phyloP scores from a whole-genome alignment of 176 grass and related monocot species.

The Oryza australiensis region DNA sequence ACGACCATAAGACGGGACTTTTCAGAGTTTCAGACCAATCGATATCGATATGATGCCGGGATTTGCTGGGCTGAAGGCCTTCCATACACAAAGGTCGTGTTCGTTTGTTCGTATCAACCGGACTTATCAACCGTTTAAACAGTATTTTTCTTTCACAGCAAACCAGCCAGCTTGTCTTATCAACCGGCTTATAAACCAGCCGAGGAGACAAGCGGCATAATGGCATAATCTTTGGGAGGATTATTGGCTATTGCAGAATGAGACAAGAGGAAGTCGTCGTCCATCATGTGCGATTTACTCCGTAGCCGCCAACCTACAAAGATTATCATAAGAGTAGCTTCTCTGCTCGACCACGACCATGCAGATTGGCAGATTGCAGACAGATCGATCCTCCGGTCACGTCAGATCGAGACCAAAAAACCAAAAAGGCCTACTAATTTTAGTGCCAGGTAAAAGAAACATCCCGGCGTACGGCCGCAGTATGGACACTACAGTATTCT shows the following conservation, averaged over 20 bases:
- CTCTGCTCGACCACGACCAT: not conserved
- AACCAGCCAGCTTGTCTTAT: no score
- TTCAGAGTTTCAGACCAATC: not conserved
- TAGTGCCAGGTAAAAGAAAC: not conserved
- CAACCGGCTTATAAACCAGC: no score
- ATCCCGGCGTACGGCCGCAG: not conserved
- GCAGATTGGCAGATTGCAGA: not conserved
- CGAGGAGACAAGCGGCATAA: not conserved
- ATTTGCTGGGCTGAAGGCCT: not conserved
- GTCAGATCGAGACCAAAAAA: not conserved
- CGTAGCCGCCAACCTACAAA: not conserved
- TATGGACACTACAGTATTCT: not conserved
- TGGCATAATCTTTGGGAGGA: not conserved
- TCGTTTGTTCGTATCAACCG: no score
- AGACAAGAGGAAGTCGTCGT: not conserved
- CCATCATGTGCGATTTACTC: not conserved
- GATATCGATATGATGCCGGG: not conserved
- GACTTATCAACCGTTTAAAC: no score
- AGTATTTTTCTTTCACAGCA: no score
- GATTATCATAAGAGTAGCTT: not conserved
- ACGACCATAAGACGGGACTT: not conserved
- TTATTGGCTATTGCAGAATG: not conserved
- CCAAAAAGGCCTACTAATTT: not conserved
- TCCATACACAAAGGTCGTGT: not conserved
- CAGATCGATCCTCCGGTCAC: not conserved